Conservation (phyloP, 306 rosid species). For the Prunus kanzakura region DNA sequence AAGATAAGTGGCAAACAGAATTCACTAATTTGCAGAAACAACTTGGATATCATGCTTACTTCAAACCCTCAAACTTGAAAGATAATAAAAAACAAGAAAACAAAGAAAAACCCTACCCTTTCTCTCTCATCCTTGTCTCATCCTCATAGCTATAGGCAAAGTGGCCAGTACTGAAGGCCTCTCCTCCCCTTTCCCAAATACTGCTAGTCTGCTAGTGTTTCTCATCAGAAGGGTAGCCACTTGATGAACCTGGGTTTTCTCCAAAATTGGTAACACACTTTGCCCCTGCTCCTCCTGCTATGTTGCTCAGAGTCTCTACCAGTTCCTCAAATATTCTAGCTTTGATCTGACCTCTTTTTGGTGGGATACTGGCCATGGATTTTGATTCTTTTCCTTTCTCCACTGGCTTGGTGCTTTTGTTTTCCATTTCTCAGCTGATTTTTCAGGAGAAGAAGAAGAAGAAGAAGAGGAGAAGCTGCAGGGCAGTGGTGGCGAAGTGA, state of each 20-base stretch:
- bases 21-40: too few relatives aligned
- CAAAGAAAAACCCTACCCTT: background rate
- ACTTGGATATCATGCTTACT: background rate
- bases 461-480: background rate
- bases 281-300: background rate
- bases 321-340: background rate
- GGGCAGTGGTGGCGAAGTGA: background rate
- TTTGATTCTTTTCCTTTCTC: background rate
- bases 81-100: background rate
- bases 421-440: background rate
- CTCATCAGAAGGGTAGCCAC: background rate
- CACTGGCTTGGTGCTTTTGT: background rate
- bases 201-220: background rate
- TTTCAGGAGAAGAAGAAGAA: background rate
- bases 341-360: slow-evolving; percentile 6
- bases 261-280: background rate
- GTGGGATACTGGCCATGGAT: background rate
- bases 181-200: background rate
- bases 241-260: background rate
- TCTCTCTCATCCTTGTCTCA: too few relatives aligned
- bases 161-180: background rate
- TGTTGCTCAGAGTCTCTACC: background rate
- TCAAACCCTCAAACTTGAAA: background rate
- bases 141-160: too few relatives aligned
- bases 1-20: too few relatives aligned